phyloP scores from a whole-genome alignment of 495 filamentous ascomycete species.

The Xylaria longipes region DNA sequence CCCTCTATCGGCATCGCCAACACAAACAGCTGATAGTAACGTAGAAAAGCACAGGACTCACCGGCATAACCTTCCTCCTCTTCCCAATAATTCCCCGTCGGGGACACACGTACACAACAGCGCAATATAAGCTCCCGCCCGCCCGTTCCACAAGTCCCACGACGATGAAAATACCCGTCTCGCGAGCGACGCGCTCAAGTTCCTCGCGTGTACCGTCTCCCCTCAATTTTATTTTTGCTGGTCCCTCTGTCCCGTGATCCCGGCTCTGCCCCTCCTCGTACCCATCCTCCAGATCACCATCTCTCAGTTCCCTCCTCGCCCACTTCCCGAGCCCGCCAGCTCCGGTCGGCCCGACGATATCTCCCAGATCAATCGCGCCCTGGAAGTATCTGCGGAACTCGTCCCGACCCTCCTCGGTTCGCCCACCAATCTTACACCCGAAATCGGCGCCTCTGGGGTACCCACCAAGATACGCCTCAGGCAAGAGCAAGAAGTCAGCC shows the following conservation, averaged over 20 bases:
- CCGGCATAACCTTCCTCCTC: slow-evolving; percentile 92
- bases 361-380: slow-evolving; percentile 81
- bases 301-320: slow-evolving; percentile 66
- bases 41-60: slow-evolving; percentile 36
- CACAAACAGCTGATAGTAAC: background rate
- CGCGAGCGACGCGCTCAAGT: slow-evolving; percentile 73
- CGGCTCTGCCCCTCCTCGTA: slow-evolving; percentile 65
- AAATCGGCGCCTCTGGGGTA: slow-evolving; percentile 88
- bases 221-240: slow-evolving; percentile 54
- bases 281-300: slow-evolving; percentile 50
- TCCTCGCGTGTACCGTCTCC: slow-evolving; percentile 88
- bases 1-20: background rate
- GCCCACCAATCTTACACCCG: slow-evolving; percentile 73
- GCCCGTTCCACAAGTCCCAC: slow-evolving; percentile 79
- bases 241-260: slow-evolving; percentile 63
- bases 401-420: slow-evolving; percentile 73
- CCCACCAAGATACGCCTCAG: slow-evolving; percentile 91
- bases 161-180: slow-evolving; percentile 81
- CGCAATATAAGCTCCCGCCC: slow-evolving; percentile 86
- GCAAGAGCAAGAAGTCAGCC: slow-evolving; percentile 83
- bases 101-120: slow-evolving; percentile 83
- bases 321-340: slow-evolving; percentile 74
- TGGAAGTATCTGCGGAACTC: slow-evolving; percentile 86
- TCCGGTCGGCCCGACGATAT: slow-evolving; percentile 66
- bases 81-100: slow-evolving; percentile 76